phyloP scores from a whole-genome alignment of 2,329 filamentous ascomycete species.

The Cryphonectria parasitica region DNA sequence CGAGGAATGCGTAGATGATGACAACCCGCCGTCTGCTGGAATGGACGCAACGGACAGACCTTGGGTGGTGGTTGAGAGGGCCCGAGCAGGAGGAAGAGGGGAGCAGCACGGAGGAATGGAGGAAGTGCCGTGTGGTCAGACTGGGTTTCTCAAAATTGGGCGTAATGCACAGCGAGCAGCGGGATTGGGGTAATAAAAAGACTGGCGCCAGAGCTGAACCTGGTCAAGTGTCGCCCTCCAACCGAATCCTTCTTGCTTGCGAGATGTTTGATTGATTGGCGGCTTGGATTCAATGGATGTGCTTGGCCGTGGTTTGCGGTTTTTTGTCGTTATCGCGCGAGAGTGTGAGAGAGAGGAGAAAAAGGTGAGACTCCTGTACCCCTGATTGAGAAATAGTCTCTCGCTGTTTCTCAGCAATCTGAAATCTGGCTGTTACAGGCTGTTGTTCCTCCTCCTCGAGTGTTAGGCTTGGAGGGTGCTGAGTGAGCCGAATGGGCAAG shows the following conservation, averaged over 20 bases:
- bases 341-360: background rate
- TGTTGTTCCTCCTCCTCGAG: background rate
- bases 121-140: background rate
- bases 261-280: background rate
- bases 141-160: background rate
- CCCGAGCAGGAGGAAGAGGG: background rate
- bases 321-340: background rate
- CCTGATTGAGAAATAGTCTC: background rate
- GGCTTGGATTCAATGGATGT: conserved; percentile 6
- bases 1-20: conserved; percentile 14
- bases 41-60: background rate
- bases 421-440: background rate
- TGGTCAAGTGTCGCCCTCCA: background rate
- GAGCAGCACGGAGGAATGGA: conserved; percentile 6
- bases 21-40: conserved; percentile 6
- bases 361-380: background rate
- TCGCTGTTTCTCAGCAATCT: background rate
- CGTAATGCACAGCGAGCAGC: background rate
- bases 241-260: conserved; percentile 11
- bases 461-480: background rate
- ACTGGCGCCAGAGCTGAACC: conserved; percentile 10
- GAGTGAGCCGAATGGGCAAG: background rate
- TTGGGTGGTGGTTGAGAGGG: background rate
- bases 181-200: conserved; percentile 3
- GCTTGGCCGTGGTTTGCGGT: background rate